phyloP scores from a whole-genome alignment of 192 early-diverging fungal genomes.

The Podila epicladia region DNA sequence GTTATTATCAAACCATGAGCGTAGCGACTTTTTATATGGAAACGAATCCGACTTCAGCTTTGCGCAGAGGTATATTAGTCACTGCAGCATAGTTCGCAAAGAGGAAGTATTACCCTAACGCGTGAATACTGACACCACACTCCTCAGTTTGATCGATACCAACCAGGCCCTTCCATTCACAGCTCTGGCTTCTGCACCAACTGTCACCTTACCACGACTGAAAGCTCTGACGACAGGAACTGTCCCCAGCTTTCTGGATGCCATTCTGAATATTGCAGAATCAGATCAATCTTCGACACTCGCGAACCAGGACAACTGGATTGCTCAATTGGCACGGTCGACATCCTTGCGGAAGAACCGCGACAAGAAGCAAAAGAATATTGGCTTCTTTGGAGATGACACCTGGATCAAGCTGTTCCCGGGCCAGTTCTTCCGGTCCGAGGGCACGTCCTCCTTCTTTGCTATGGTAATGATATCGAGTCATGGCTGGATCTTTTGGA shows the following conservation, averaged over 20 bases:
- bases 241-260: constrained; percentile 84
- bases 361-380: constrained; percentile 55
- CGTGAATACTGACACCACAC: constrained; percentile 41
- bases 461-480: constrained; percentile 59
- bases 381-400: constrained; percentile 93
- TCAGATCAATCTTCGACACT: constrained; percentile 70
- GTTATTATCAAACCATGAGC: background rate
- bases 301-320: constrained; percentile 78
- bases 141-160: constrained; percentile 61
- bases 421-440: constrained; percentile 62
- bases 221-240: constrained; percentile 83
- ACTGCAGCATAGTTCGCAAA: background rate
- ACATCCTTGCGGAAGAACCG: constrained; percentile 6
- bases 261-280: constrained; percentile 84
- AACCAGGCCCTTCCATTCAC: constrained; percentile 62
- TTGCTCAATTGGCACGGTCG: constrained; percentile 63
- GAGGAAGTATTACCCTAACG: background rate
- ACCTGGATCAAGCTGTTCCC: constrained; percentile 95
- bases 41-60: constrained; percentile 72
- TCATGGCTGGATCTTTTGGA: background rate
- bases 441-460: constrained; percentile 74
- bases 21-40: constrained; percentile 77
- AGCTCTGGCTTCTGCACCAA: constrained; percentile 70
- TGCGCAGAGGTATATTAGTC: constrained; percentile 59
- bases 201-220: constrained; percentile 83